A percentile compares a stretch with the other conserved stretches of the same genome.
These are phyloP conservation scores for Diaporthe nobilis DNA, from an alignment of 2,329 filamentous ascomycete species.

Conservation along the genomic window DNA sequence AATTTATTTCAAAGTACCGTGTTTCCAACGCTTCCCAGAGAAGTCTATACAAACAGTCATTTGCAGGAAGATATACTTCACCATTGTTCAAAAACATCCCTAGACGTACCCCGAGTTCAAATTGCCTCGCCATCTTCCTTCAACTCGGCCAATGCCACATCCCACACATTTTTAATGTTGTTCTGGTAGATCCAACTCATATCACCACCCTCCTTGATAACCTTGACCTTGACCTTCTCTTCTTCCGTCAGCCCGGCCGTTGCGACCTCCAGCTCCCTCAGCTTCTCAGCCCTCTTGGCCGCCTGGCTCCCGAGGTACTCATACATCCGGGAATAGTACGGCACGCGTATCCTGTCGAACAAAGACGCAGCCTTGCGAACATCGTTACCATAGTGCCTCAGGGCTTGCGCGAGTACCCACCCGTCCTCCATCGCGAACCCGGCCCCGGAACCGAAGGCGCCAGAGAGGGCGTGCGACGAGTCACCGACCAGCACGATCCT, in stretches of 20 bases:
- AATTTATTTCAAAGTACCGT: neutral
- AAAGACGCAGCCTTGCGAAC: constrained; percentile 45
- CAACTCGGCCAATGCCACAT: constrained; percentile 25
- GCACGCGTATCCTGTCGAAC: constrained; percentile 49
- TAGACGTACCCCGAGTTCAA: neutral
- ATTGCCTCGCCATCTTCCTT: neutral
- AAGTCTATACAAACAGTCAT: neutral
- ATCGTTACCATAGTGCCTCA: constrained; percentile 47
- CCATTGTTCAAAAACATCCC: neutral
- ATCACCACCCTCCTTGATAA: constrained; percentile 40
- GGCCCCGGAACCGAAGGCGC: constrained; percentile 57
- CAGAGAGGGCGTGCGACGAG: constrained; percentile 67
- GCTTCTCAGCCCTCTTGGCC: constrained; percentile 30
- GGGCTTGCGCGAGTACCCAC: constrained; percentile 48
- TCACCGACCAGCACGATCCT: constrained; percentile 67
- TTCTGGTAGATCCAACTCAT: constrained; percentile 44
- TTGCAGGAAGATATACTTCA: too few species aligned
- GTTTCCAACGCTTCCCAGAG: too few species aligned
- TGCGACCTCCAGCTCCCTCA: constrained; percentile 37
- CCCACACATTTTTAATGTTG: constrained; percentile 42
- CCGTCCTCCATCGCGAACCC: constrained; percentile 55
- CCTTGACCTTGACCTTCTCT: constrained; percentile 40
- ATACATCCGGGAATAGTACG: constrained; percentile 51
- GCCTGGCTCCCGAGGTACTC: constrained; percentile 34
- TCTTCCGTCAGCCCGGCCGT: constrained; percentile 38